A percentile compares a stretch with the other conserved stretches of the same genome.
These are phyloP conservation scores for Hexamita inflata DNA, from an alignment of 208 protist species.

Conservation along the genomic window DNA sequence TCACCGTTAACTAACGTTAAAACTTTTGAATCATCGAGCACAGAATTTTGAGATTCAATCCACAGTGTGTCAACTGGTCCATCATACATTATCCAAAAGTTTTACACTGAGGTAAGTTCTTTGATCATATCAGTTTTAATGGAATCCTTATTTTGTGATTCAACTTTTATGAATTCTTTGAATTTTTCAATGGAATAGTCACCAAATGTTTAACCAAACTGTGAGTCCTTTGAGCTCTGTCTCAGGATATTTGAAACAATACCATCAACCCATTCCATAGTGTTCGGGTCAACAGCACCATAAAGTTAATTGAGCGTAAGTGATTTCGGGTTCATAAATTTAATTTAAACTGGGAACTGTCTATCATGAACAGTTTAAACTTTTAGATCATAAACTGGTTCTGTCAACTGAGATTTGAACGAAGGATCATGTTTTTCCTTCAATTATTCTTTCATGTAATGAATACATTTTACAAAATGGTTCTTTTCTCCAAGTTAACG, in stretches of 20 bases:
- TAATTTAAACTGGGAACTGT: background rate
- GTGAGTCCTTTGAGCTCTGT: too few relatives aligned
- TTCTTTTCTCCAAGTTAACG: background rate
- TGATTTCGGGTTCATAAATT: conserved; percentile 19
- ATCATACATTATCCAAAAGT: conserved; percentile 89
- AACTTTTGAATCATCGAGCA: conserved; percentile 96
- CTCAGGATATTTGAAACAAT: conserved; percentile 78
- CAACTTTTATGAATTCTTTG: too few relatives aligned
- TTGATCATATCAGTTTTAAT: too few relatives aligned
- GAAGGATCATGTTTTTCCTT: background rate
- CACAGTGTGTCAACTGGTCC: conserved; percentile 92
- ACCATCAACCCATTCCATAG: conserved; percentile 90
- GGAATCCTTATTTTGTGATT: too few relatives aligned
- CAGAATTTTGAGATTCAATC: conserved; percentile 98
- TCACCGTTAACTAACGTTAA: conserved; percentile 90
- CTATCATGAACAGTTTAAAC: background rate
- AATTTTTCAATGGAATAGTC: too few relatives aligned
- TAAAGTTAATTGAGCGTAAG: conserved; percentile 13
- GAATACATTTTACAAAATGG: background rate
- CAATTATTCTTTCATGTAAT: conserved; percentile 5
- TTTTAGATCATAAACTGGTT: conserved; percentile 12
- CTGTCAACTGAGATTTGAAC: background rate
- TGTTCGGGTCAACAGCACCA: conserved; percentile 20
- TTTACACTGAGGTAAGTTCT: too few relatives aligned
- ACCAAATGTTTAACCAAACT: too few relatives aligned